Base-by-base conservation (phyloP, 805 yeast species). In the Candida xyloterini region DNA sequence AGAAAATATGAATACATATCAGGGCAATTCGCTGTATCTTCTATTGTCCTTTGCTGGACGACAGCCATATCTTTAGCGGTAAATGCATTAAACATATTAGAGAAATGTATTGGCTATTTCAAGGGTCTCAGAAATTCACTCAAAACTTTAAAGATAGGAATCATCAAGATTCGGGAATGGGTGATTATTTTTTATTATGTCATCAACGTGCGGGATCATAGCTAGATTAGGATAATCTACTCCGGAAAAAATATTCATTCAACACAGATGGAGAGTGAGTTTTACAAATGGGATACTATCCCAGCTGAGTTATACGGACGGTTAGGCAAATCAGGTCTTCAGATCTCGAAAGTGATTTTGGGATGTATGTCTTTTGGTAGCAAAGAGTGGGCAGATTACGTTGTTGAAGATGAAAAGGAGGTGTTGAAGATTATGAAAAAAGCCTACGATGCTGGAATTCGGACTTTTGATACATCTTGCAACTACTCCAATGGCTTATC, bases 361-460 rank as follows among this genome's bases (percentile, higher is more conserved):
- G 82, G 81, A 9, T 74, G 78, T 47, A 75, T 76, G 81, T 57
- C 74, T 3, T 73, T 56, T 47, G 81, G 81, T 9, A 36, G 43
- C n/a, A 68, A 68, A 44, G 30, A 39, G 3, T 71, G 74, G 73
- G 61, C 62, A 1, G 62, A 61, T 10, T 71, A 74, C 74, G 65
- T 70, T 28, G 46, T 65, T 27, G 73, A 68, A 13, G 76, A 75
- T 42, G 75, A 74, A 42, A 74, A 70, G 15, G 47, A 63, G 46
- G 66, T 71, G n/a, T 67, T 74, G 42, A 45, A 42, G 15, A 57
- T 71, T 18, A 50, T 74, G 57, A 74, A 73, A 49, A 65, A 61
- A 36, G 70, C 72, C 22, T 73, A 72, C 52, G 77, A 72, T 43
- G 27, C 36, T n/a, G 77, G 77, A 5, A 40, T 73, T 24, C 59